Conservation (phyloP, 768 basidiomycete genomes). For the Pleurotus sapidus region DNA sequence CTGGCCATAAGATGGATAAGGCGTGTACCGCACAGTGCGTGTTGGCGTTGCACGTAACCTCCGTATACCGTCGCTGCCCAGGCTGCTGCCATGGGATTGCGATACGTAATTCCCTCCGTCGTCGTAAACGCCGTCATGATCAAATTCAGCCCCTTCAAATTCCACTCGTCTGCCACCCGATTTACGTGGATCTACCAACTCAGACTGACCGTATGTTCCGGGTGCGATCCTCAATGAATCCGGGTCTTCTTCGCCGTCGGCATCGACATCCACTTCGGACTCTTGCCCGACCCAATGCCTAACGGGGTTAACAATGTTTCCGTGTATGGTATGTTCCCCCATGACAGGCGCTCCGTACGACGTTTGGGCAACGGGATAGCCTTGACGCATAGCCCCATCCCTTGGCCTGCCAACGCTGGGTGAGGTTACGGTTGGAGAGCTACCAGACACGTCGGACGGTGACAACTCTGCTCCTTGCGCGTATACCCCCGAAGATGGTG, state of each 20-base stretch:
- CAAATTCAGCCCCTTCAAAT: neutral
- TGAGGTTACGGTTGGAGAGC: neutral
- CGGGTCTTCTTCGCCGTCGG: constrained; percentile 24
- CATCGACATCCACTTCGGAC: constrained; percentile 25
- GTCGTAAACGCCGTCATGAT: constrained; percentile 8
- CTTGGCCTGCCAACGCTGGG: neutral
- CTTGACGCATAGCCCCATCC: neutral
- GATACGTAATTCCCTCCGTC: constrained; percentile 5
- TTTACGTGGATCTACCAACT: neutral
- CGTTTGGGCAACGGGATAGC: neutral
- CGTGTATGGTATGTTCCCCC: neutral
- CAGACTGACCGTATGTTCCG: no score
- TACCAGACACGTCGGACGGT: neutral
- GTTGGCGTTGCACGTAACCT: constrained; percentile 1
- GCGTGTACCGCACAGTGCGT: constrained; percentile 4
- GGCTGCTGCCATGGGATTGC: neutral
- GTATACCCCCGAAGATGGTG: neutral
- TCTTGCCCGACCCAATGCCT: constrained; percentile 1
- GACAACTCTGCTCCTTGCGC: neutral
- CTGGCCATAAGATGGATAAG: constrained; percentile 3
- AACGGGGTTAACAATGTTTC: neutral
- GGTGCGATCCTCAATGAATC: constrained; percentile 4
- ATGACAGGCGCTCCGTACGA: neutral
- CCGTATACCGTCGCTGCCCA: neutral
- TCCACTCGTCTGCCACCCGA: neutral